Percentiles rank a stretch among this genome's conserved stretches.
These are phyloP conservation scores for Aspergillus aculeatinus DNA, from an alignment of 2,329 filamentous ascomycete genomes.

Conservation along the genomic window DNA sequence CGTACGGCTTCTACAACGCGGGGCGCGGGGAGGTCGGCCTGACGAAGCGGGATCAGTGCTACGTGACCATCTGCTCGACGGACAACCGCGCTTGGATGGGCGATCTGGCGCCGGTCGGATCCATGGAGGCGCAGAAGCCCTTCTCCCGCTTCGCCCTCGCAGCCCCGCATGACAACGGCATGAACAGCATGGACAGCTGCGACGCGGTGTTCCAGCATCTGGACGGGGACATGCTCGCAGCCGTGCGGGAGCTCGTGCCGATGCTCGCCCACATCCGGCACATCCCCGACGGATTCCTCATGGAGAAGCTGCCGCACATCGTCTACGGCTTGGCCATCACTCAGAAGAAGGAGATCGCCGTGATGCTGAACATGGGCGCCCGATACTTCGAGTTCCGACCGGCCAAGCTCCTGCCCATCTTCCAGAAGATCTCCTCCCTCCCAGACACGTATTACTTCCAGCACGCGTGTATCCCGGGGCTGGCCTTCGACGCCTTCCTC, in stretches of 20 bases:
- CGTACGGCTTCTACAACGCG: slow-evolving; percentile 6
- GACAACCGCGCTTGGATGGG: slow-evolving; percentile 2
- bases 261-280: slow-evolving; percentile 1
- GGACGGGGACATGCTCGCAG: background rate
- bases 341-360: slow-evolving; percentile 3
- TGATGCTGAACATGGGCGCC: slow-evolving; percentile 4
- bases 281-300: slow-evolving; percentile 2
- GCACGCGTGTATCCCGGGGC: slow-evolving; percentile 4
- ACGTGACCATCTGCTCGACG: slow-evolving; percentile 3
- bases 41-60: slow-evolving; percentile 4
- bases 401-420: slow-evolving; percentile 4
- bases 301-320: slow-evolving; percentile 7
- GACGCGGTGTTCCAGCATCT: slow-evolving; percentile 4
- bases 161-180: slow-evolving; percentile 5
- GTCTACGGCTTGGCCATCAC: slow-evolving; percentile 7
- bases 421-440: slow-evolving; percentile 3
- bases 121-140: background rate
- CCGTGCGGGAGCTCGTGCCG: slow-evolving; percentile 3
- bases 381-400: slow-evolving; percentile 7
- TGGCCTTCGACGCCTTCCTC: slow-evolving; percentile 4
- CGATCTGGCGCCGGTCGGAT: background rate
- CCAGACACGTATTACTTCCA: slow-evolving; percentile 7
- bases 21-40: slow-evolving; percentile 3
- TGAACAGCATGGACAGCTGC: slow-evolving; percentile 6
- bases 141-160: slow-evolving; percentile 7